Evolutionary conservation across 1,284 basidiomycete species (phyloP).

Genomic region (Paramarasmius palmivorus): DNA sequence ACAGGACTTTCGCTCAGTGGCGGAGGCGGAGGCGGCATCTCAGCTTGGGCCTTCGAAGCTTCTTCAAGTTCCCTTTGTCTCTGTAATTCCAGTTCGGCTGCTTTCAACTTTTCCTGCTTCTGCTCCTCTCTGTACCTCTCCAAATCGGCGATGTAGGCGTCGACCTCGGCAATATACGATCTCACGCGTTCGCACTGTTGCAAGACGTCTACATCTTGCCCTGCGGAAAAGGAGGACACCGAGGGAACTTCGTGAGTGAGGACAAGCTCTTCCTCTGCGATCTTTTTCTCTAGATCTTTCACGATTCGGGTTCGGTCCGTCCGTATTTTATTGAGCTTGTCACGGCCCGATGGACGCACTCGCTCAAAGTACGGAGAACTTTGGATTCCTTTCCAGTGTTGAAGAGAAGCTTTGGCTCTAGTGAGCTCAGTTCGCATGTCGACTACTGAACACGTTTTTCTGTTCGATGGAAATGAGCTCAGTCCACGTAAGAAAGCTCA

Average conservation of each 20-base stretch:
- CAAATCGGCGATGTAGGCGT: conserved; percentile 4
- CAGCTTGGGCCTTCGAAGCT: not conserved
- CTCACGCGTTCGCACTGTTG: not conserved
- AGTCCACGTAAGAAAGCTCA: not conserved
- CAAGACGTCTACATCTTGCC: conserved; percentile 2
- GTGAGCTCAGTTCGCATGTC: not conserved
- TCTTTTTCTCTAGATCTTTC: not conserved
- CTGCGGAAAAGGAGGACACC: not conserved
- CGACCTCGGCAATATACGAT: conserved; percentile 7
- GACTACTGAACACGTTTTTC: not conserved
- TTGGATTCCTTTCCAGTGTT: conserved; percentile 11
- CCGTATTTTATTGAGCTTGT: conserved; percentile 10
- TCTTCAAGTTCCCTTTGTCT: not conserved
- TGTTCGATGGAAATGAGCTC: not conserved
- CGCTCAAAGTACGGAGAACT: conserved; percentile 8
- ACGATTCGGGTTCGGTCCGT: not conserved
- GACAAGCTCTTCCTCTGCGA: not conserved
- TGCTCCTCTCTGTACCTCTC: conserved; percentile 3
- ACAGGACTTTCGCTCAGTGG: not conserved
- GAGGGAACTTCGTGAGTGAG: not conserved
- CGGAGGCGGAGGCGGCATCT: not conserved
- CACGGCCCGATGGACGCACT: not conserved
- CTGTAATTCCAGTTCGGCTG: not conserved
- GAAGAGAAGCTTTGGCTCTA: conserved; percentile 2
- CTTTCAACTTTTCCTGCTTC: not conserved